phyloP scores from a whole-genome alignment of 1,284 basidiomycete species.

The Ceratobasidium sp. region DNA sequence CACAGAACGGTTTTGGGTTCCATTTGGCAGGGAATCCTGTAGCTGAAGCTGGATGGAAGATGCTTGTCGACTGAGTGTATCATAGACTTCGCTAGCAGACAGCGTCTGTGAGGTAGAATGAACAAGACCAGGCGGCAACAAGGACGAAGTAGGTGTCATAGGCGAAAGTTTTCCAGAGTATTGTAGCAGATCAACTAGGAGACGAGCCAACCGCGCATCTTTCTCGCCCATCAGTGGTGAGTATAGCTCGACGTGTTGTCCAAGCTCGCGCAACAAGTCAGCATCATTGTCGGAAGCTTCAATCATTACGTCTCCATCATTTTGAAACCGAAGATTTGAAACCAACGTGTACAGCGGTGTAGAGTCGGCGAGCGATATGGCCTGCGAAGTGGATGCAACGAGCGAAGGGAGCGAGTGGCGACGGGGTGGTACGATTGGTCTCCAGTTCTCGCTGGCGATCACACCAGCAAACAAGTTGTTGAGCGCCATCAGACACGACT shows the following conservation, averaged over 20 bases:
- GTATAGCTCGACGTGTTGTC: constrained; percentile 61
- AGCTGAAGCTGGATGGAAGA: constrained; percentile 71
- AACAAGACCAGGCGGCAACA: constrained; percentile 39
- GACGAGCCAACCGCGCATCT: constrained; percentile 69
- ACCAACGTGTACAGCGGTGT: constrained; percentile 72
- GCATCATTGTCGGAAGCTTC: constrained; percentile 58
- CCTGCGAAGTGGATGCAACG: constrained; percentile 53
- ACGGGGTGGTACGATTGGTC: constrained; percentile 66
- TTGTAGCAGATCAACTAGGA: constrained; percentile 71
- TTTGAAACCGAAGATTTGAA: constrained; percentile 63
- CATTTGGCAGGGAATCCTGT: constrained; percentile 50
- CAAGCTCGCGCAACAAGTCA: constrained; percentile 71
- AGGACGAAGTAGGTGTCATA: constrained; percentile 50
- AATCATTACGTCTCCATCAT: constrained; percentile 59
- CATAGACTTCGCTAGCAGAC: constrained; percentile 59
- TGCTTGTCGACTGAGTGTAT: constrained; percentile 71
- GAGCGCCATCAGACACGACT: constrained; percentile 75
- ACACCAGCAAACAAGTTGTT: constrained; percentile 70
- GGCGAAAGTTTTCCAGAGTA: constrained; percentile 70
- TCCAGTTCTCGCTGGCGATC: constrained; percentile 59
- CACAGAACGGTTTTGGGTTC: constrained; percentile 57
- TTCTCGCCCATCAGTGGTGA: constrained; percentile 57
- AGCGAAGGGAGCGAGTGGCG: constrained; percentile 69
- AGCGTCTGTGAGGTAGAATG: constrained; percentile 7
- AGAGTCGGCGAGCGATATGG: constrained; percentile 53